Percentiles rank a stretch among this genome's conserved stretches.
These are phyloP conservation scores for Backusella tarrabulga DNA, from an alignment of 192 early-diverging fungal genomes.

Conservation along the genomic window DNA sequence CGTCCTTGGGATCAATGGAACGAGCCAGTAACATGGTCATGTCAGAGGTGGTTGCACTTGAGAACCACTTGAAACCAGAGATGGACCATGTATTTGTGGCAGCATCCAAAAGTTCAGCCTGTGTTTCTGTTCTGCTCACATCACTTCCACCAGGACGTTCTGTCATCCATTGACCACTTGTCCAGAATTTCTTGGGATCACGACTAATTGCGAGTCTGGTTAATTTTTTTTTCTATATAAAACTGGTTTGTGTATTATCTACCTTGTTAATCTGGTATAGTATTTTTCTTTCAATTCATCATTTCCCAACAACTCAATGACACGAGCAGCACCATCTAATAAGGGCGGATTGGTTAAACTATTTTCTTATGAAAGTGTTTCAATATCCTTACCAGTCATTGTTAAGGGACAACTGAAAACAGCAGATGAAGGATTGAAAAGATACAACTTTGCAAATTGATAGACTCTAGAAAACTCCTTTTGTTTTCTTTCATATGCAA, in stretches of 20 bases:
- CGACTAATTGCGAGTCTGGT: slow-evolving; percentile 29
- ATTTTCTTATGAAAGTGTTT: no score
- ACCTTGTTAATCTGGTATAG: slow-evolving; percentile 45
- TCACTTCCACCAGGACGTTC: slow-evolving; percentile 71
- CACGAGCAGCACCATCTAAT: slow-evolving; percentile 63
- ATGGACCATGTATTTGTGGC: slow-evolving; percentile 40
- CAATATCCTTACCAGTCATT: slow-evolving; percentile 55
- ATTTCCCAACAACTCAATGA: slow-evolving; percentile 56
- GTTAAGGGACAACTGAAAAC: slow-evolving; percentile 68
- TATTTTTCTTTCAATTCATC: slow-evolving; percentile 50
- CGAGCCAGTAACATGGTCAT: slow-evolving; percentile 68
- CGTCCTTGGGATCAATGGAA: slow-evolving; percentile 44
- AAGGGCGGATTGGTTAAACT: no score
- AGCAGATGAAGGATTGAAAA: slow-evolving; percentile 53
- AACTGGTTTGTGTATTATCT: not conserved
- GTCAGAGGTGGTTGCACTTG: slow-evolving; percentile 67
- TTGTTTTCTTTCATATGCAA: slow-evolving; percentile 58
- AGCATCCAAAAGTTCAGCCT: slow-evolving; percentile 47
- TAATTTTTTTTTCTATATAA: no score
- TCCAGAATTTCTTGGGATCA: slow-evolving; percentile 63
- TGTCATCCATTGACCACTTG: slow-evolving; percentile 78
- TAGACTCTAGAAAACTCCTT: slow-evolving; percentile 51
- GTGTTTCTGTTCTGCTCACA: slow-evolving; percentile 63
- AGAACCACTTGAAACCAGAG: slow-evolving; percentile 76
- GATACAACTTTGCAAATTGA: slow-evolving; percentile 69